Base-by-base conservation (phyloP, 176 grass and related monocot genomes). In the sorghum (Sorghum bicolor) region DNA sequence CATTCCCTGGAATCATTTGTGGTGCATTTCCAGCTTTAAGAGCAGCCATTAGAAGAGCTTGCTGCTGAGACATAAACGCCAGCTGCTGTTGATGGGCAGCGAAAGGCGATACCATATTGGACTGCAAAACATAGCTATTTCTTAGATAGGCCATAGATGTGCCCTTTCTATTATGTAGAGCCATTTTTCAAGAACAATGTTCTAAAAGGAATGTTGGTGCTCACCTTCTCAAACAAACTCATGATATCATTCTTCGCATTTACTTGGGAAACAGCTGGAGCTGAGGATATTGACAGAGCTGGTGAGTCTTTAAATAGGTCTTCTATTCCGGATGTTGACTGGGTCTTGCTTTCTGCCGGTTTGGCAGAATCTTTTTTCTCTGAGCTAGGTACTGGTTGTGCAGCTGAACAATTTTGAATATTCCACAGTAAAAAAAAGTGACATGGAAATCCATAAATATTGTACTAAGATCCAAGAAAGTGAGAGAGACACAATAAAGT, bases 201-300 rank as follows among this genome's bases (percentile, higher is more conserved):
- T 25, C 13, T 36, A n/a, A 62, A 43, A 80, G 31, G 26, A 64
- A 4, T 32, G 47, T 3, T 80, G 15, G 36, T 22, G 31, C 69
- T 90, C 76, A 99, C 97, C 97, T 99, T 99, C 91, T 99, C 97
- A 84, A 99, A 99, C 75, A 99, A 90, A 78, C 91, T 94, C 97
- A 99, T 96, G 63, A 96, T 99, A 61, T 99, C 93, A 65, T 89
- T 99, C 78, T 96, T 96, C 5, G 41, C 74, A 77, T 87, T 96
- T 64, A 47, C 57, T 83, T 90, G 86, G 31, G 87, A 41, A 76
- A 74, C 77, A 10, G 47, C 79, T 79, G 97, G 84, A 84, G 87
- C 67, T 71, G 93, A 92, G 79, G 93, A 94, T 62, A 79, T 14
- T 43, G 73, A 58, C 74, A 96, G 63, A 82, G 88, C 19, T 79